A percentile compares a stretch with the other conserved stretches of the same genome.
Conservation (phyloP, 1,284 basidiomycete species). For the Sanghuangporus sanghuang region DNA sequence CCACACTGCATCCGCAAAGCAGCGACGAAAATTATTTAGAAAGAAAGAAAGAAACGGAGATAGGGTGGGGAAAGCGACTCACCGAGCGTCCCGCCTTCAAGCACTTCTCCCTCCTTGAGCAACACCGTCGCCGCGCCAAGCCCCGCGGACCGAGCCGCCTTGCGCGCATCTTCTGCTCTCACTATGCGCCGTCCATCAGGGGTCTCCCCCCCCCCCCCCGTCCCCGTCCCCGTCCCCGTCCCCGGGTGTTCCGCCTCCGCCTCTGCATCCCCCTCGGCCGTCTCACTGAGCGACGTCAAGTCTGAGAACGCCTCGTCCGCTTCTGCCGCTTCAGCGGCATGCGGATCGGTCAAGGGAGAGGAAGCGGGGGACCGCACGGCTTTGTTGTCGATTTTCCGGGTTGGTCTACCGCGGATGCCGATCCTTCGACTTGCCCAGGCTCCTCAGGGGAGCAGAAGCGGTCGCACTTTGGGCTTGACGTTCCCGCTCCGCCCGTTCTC, state of each 20-base stretch:
- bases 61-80: conserved; percentile 11
- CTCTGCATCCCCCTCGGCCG: neutral
- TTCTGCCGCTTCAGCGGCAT: neutral
- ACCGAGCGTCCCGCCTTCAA: conserved; percentile 37
- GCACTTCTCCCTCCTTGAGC: conserved; percentile 25
- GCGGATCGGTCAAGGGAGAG: neutral
- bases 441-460: neutral
- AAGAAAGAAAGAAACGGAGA: conserved; percentile 6
- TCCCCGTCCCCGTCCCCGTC: neutral
- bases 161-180: conserved; percentile 7
- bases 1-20: conserved; percentile 43
- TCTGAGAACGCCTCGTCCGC: neutral
- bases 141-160: conserved; percentile 4
- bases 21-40: neutral
- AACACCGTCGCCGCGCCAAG: conserved; percentile 22
- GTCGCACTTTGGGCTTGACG: conserved; percentile 2
- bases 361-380: neutral
- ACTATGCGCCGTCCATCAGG: conserved; percentile 1
- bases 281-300: neutral
- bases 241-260: neutral
- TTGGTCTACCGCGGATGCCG: neutral
- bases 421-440: neutral
- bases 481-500: conserved; percentile 8
- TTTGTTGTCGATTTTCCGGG: neutral
- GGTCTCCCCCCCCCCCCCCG: too few relatives aligned